Base-by-base conservation (phyloP, 2,329 filamentous ascomycete genomes). In the Ascochyta lentis region DNA sequence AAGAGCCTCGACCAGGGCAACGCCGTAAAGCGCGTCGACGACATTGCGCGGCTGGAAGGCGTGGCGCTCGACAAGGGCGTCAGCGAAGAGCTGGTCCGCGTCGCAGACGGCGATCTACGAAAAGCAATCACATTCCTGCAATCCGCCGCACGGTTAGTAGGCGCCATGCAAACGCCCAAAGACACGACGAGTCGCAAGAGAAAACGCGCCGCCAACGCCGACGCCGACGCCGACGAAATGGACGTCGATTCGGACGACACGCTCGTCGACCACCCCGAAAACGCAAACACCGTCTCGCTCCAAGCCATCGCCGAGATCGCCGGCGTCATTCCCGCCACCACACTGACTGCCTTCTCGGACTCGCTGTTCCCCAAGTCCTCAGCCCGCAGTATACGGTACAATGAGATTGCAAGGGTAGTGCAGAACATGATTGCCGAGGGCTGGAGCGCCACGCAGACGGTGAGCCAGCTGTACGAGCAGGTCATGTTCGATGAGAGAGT, bases 81-180 rank as follows among this genome's bases (percentile, higher is more conserved):
- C 0, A 80, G 95, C 16, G 90, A 96, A 64, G 88, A 91, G 29
- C 79, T 99, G 56, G 92, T 99, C 62, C 84, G 85, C 59, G 96
- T 92, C 65, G 92, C 91, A 52, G 95, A 99, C 68, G 95, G 96
- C 37, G 96, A 99, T 82, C 76, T 99, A 77, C 83, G 96, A 76
- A 96, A 96, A 74, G 94, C 95, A 1, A 98, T 99, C 67, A 99
- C 95, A 0, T 98, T 91, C 69, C 74, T 99, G 71, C 95, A 99
- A 78, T 96, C 91, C 73, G 93, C 93, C n/a, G 93, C 94, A 23
- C 82, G 92, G 58, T 78, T 99, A 38, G 91, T 96, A 1, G 92
- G 92, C 1, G 89, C 90, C 3, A 64, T 67, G 22, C 66, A 69
- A 15, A 65, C 69, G 6, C 26, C 33, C 9, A 50, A 50, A 13